Conservation (phyloP, 2,329 filamentous ascomycete species). For the Clonostachys byssicola region DNA sequence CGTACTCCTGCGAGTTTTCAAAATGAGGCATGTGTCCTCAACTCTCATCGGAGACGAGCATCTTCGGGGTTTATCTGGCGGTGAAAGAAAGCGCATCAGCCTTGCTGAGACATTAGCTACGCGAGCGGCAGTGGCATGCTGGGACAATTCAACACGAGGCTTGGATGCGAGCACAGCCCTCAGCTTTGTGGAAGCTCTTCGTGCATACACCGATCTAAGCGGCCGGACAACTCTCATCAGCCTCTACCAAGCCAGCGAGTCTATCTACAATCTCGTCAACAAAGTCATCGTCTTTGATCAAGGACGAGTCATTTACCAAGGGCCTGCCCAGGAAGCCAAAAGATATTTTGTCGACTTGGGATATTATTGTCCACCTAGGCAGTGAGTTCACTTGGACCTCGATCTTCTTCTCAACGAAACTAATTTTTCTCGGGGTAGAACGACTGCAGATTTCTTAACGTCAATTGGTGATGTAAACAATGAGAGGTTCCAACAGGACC, state of each 20-base stretch:
- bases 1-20: no score
- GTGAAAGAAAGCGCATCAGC: slow-evolving; percentile 75
- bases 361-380: slow-evolving; percentile 63
- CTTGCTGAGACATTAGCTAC: slow-evolving; percentile 75
- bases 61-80: slow-evolving; percentile 71
- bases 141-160: slow-evolving; percentile 78
- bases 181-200: slow-evolving; percentile 67
- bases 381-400: slow-evolving; percentile 27
- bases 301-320: slow-evolving; percentile 65
- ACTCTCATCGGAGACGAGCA: slow-evolving; percentile 73
- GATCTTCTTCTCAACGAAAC: no score
- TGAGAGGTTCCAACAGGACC: slow-evolving; percentile 60
- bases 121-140: slow-evolving; percentile 68
- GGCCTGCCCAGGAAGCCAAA: slow-evolving; percentile 55
- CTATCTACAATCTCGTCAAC: slow-evolving; percentile 56
- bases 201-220: slow-evolving; percentile 72
- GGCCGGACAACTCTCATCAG: slow-evolving; percentile 48
- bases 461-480: slow-evolving; percentile 57
- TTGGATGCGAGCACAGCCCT: slow-evolving; percentile 75
- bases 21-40: slow-evolving; percentile 17
- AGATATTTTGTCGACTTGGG: slow-evolving; percentile 65
- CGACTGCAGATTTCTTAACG: slow-evolving; percentile 70
- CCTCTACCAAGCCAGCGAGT: slow-evolving; percentile 37
- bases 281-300: slow-evolving; percentile 76
- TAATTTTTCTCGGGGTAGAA: slow-evolving; percentile 21